Evolutionary conservation across 768 basidiomycete genomes (phyloP).

Genomic region (Imleria badia): DNA sequence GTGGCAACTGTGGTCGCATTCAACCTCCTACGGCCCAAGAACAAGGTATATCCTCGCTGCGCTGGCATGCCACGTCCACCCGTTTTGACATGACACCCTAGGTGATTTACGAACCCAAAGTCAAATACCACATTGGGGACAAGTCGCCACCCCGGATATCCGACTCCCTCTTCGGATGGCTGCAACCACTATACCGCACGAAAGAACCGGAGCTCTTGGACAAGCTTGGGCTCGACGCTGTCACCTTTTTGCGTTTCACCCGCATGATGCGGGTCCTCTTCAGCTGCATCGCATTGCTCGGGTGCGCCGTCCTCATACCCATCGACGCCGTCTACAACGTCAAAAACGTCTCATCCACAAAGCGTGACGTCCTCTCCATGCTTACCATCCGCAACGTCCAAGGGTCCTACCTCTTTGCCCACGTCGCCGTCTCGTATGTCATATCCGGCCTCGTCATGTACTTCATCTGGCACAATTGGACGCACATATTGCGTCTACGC

Average conservation of each 20-base stretch:
- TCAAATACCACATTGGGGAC: conserved; percentile 81
- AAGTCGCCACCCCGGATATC: conserved; percentile 81
- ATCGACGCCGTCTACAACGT: conserved; percentile 87
- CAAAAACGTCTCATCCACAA: conserved; percentile 48
- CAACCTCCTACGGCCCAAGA: conserved; percentile 83
- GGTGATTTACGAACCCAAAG: conserved; percentile 92
- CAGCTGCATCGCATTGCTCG: conserved; percentile 56
- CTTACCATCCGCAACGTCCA: conserved; percentile 84
- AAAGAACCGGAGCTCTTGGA: conserved; percentile 89
- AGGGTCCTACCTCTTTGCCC: conserved; percentile 74
- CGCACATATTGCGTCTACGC: conserved; percentile 74
- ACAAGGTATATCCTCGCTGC: conserved; percentile 56
- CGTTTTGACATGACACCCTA: conserved; percentile 25
- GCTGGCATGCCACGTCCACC: not conserved
- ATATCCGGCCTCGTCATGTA: conserved; percentile 73
- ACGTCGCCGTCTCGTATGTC: conserved; percentile 80
- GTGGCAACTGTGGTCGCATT: conserved; percentile 70
- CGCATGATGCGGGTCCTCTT: conserved; percentile 81
- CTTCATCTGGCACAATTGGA: conserved; percentile 76
- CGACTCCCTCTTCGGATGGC: conserved; percentile 85
- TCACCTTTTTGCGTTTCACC: conserved; percentile 88
- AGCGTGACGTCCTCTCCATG: conserved; percentile 68
- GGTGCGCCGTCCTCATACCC: conserved; percentile 77
- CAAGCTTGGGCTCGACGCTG: conserved; percentile 90
- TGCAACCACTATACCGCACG: conserved; percentile 78